phyloP scores from a whole-genome alignment of 2,329 filamentous ascomycete species.

The Teratosphaeria epicoccoides region DNA sequence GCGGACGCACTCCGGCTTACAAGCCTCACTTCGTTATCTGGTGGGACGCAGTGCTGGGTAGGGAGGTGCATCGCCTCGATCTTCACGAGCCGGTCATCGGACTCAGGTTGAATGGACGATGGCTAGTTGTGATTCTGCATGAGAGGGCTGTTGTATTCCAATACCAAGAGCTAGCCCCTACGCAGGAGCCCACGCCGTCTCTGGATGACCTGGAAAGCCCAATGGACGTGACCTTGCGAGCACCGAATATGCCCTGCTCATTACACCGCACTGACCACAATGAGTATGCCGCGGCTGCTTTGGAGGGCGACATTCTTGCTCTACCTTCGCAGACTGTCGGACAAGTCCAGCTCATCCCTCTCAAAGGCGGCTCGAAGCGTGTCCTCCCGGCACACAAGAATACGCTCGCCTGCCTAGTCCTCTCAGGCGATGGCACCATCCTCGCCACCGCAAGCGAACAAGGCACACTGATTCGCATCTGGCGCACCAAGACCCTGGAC shows the following conservation, averaged over 20 bases:
- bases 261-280: conserved; percentile 84
- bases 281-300: conserved; percentile 64
- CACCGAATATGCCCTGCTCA: conserved; percentile 32
- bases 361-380: conserved; percentile 61
- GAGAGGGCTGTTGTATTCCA: conserved; percentile 22
- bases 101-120: conserved; percentile 63
- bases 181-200: conserved; percentile 36
- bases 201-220: conserved; percentile 24
- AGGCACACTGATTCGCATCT: conserved; percentile 83
- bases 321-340: conserved; percentile 82
- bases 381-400: conserved; percentile 87
- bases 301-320: conserved; percentile 62
- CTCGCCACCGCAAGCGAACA: conserved; percentile 86
- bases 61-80: conserved; percentile 64
- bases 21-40: conserved; percentile 38
- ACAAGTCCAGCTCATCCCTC: conserved; percentile 78
- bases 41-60: conserved; percentile 79
- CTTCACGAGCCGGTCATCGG: conserved; percentile 71
- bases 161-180: conserved; percentile 16
- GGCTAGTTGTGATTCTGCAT: conserved; percentile 63
- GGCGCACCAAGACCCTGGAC: conserved; percentile 67
- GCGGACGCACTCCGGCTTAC: conserved; percentile 46
- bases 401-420: conserved; percentile 62
- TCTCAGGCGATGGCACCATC: conserved; percentile 70
- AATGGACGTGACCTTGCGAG: conserved; percentile 5